Percentiles rank a stretch among this genome's conserved stretches.
Evolutionary conservation across 2,329 filamentous ascomycete genomes (phyloP).

Genomic region (Penicillium sp.): DNA sequence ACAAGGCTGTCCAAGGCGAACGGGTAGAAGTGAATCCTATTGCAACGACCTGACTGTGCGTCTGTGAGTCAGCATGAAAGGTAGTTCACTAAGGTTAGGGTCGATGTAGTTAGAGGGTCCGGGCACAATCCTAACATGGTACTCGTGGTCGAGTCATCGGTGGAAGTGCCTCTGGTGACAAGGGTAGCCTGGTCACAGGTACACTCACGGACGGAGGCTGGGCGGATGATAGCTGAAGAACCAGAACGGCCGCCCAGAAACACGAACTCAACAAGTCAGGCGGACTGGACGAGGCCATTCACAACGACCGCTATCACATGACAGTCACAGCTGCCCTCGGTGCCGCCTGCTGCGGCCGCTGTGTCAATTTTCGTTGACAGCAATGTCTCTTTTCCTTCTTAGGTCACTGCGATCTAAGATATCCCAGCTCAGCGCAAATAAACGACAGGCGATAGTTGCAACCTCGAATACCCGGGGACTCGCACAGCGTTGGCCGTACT

Average conservation of each 20-base stretch:
- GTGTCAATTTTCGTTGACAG: neutral
- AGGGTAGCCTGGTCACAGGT: neutral
- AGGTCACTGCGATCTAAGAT: neutral
- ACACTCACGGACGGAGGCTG: neutral
- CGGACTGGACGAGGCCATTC: neutral
- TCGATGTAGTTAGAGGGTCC: neutral
- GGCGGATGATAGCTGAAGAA: neutral
- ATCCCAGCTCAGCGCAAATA: neutral
- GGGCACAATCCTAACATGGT: neutral
- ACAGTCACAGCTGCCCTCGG: constrained; percentile 5
- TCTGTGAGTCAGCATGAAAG: too few relatives aligned
- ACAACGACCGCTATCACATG: constrained; percentile 10
- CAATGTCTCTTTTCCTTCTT: neutral
- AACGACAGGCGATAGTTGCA: neutral
- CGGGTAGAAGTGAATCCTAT: neutral
- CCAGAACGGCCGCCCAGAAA: neutral
- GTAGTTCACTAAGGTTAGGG: too few relatives aligned
- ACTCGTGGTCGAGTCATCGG: neutral
- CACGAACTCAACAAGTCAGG: neutral
- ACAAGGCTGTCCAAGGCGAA: neutral
- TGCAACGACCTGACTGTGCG: neutral
- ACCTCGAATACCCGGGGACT: neutral
- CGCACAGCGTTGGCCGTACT: neutral
- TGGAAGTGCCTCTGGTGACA: neutral
- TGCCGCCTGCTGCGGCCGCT: constrained; percentile 1